These are phyloP conservation scores for Globisporangium rhizosaccharum DNA, from an alignment of 352 stramenopile species.

Conservation along the genomic window DNA sequence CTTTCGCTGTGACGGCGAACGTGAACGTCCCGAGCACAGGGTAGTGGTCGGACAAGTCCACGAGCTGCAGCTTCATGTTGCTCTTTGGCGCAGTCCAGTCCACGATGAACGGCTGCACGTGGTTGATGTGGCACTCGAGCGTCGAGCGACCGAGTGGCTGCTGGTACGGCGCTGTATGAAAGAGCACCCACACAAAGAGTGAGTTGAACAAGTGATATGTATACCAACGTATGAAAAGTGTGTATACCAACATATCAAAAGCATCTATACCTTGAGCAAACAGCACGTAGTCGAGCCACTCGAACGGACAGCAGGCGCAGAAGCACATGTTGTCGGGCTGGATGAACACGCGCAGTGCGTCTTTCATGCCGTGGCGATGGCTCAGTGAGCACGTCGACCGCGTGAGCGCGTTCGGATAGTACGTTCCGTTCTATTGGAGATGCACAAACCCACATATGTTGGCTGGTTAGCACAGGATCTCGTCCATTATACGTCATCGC, in stretches of 20 bases:
- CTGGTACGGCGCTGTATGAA: conserved; percentile 49
- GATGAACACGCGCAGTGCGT: conserved; percentile 30
- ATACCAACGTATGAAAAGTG: neutral
- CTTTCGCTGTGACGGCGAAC: conserved; percentile 46
- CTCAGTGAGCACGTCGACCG: conserved; percentile 39
- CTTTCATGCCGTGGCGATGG: conserved; percentile 7
- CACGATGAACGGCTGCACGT: conserved; percentile 47
- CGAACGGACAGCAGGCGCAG: conserved; percentile 69
- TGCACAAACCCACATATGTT: neutral
- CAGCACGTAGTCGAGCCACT: conserved; percentile 84
- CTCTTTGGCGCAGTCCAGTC: conserved; percentile 59
- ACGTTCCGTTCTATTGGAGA: conserved; percentile 39
- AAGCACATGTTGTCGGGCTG: conserved; percentile 55
- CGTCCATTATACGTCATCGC: neutral
- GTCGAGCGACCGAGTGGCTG: conserved; percentile 49
- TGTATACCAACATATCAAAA: neutral
- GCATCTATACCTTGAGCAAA: conserved; percentile 44
- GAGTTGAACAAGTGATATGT: neutral
- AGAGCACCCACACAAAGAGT: neutral
- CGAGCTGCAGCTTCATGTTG: conserved; percentile 45
- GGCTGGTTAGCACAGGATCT: too few species aligned
- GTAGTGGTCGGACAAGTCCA: conserved; percentile 79
- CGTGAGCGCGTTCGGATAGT: conserved; percentile 42
- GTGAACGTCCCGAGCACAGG: conserved; percentile 64
- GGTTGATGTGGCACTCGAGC: conserved; percentile 49